Base-by-base conservation (phyloP, 2,329 filamentous ascomycete genomes). In the Alternaria tenuissima region DNA sequence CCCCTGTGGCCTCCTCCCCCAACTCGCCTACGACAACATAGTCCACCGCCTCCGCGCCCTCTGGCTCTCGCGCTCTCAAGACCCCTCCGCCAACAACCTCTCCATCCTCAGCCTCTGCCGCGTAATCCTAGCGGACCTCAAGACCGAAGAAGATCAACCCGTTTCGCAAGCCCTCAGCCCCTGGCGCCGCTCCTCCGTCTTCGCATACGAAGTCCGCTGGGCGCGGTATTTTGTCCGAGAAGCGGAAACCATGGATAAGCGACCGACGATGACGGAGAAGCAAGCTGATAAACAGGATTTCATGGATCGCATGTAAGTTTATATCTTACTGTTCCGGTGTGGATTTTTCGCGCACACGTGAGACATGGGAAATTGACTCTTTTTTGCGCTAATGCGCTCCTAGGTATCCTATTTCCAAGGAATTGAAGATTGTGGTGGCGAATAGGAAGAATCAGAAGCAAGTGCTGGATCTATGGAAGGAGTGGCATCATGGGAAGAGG, bases 1-100 rank as follows among this genome's bases (percentile, higher is more conserved):
- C 3, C 72, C 71, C 1, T 73, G 70, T 52, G 64, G 65, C 14
- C 55, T 57, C 2, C 51, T 63, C 3, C 24, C 64, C 9, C 71
- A 74, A 53, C 47, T 75, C 51, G 72, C 72, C 8, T 76, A 75
- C 54, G 52, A 69, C 9, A 72, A 70, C 36, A 57, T 72, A 16
- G 59, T 60, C 32, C 48, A 36, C 5, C 52, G 62, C 3, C 67
- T 76, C 4, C 70, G 70, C 38, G 24, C 62, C 11, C 51, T 51
- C n/a, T 74, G 69, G 69, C 58, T 72, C 7, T 36, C 18, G 42
- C n/a, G 28, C 32, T 16, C 32, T 7, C 32, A 36, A 36, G 0
- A 39, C 1, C 16, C 22, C 4, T 42, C 38, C 16, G 3, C 20
- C 34, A 20, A 18, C 18, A 28, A 59, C 14, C 16, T 59, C 8